These are phyloP conservation scores for Elsinoe batatas DNA, from an alignment of 2,329 filamentous ascomycete genomes.

Conservation along the genomic window DNA sequence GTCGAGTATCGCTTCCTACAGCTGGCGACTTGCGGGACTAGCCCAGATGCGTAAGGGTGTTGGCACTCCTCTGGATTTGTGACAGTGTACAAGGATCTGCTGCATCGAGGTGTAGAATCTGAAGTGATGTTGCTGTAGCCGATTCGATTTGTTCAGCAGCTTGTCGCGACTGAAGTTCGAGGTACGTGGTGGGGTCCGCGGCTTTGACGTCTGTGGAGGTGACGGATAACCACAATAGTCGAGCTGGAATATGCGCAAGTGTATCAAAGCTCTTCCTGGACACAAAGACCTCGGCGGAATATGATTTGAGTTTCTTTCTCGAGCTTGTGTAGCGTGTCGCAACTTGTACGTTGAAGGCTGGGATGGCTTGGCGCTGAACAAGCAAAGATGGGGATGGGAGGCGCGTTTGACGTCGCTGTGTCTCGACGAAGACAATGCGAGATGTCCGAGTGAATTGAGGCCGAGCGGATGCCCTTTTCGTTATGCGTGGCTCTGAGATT, in stretches of 20 bases:
- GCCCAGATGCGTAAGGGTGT: background rate
- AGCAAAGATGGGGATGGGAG: background rate
- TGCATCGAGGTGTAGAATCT: background rate
- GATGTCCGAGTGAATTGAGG: background rate
- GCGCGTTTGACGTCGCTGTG: background rate
- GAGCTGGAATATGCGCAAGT: background rate
- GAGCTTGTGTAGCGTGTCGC: conserved; percentile 11
- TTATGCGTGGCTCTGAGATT: background rate
- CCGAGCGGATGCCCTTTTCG: background rate
- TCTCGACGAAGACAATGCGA: background rate
- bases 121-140: background rate
- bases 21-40: background rate
- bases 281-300: background rate
- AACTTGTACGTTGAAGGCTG: conserved; percentile 2
- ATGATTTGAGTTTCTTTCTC: background rate
- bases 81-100: background rate
- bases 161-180: conserved; percentile 1
- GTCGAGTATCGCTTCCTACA: background rate
- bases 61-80: background rate
- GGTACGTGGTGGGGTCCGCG: background rate
- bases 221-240: background rate
- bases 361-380: conserved; percentile 9
- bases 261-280: conserved; percentile 1
- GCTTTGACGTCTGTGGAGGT: background rate
- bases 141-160: too few relatives aligned